Evolutionary conservation across 176 grass and related monocot species (phyloP).

Genomic region (Sorghum bicolor): Sorghum_bicolor_NCBIv3 NC_012871.2:14340501-14341000

Average conservation of each 20-base stretch:
- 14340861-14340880: neutral
- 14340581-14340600: neutral
- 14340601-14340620: neutral
- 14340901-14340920: neutral
- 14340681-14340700: neutral
- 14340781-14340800: neutral
- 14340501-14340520: neutral
- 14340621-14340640: neutral
- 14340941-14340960: neutral
- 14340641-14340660: neutral
- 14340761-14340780: neutral
- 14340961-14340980: neutral
- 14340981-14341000: constrained; percentile 7
- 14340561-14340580: neutral
- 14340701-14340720: neutral
- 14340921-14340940: neutral
- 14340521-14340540: neutral
- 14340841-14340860: neutral
- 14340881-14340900: neutral
- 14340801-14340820: neutral
- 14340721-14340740: too few relatives aligned
- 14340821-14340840: neutral
- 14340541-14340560: neutral
- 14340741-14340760: neutral
- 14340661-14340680: neutral